Base-by-base conservation (phyloP, 163 green algal species). In the Chlamydomonas reinhardtii region DNA sequence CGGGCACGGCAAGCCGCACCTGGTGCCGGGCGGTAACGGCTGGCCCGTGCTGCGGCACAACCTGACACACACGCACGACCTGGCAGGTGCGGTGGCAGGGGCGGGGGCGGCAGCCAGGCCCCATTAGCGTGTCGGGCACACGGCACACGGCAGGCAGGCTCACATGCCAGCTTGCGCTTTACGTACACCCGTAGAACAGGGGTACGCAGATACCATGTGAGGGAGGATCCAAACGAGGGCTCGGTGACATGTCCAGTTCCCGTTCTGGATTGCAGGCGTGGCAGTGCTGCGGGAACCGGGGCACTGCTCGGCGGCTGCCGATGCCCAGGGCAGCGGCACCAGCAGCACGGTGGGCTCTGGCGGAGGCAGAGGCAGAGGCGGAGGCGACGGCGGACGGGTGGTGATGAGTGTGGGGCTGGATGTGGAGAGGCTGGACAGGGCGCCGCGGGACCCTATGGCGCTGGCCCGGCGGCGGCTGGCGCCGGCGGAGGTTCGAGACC, bases 401-500 rank as follows among this genome's bases (percentile, higher is more conserved):
- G 5, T 56, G 2, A 56, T 56, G 48, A 39, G 59, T 34, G 82
- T 87, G 54, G 82, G 84, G 15, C 70, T 97, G 56, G 95, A 97
- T 76, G 91, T 95, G 20, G 95, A 97, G 84, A 39, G 75, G n/a
- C 32, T 71, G 66, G 84, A 83, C 56, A 54, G 84, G 17, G 6
- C 64, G 27, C 52, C 87, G 79, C 20, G 83, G 61, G 17, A 93
- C 84, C 84, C 91, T 0, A 64, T 97, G 77, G 83, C 85, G 15
- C 89, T 98, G 29, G 95, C 95, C 1, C 74, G 78, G 4, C 82
- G 94, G 39, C 90, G 92, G 37, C 94, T 98, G 54, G 91, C 90
- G 4, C 17, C 56, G 2, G 11, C 52, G 2, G 95, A 98, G 83
- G 43, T 85, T 2, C 24, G 34, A 15, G 25, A 83, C 27, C 74